Evolutionary conservation across 1,284 basidiomycete species (phyloP), one percentile per base, ranked within the genome.

Genomic region (Malassezia furfur): DNA sequence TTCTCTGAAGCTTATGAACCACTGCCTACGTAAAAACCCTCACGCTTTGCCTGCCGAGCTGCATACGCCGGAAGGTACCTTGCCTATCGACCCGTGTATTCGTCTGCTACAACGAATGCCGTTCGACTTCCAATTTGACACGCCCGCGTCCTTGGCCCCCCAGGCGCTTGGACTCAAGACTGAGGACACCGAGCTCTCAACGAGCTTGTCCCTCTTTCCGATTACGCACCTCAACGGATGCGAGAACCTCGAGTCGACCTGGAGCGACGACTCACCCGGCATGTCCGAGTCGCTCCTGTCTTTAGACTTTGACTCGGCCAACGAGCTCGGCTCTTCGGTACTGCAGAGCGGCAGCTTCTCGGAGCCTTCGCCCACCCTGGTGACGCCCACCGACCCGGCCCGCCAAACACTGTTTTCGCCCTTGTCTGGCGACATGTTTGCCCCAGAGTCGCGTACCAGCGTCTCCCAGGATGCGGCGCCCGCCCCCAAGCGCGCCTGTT

Each of bases 1-100:
- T 52, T 52, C 46, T 49, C 50, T 48, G 50, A 43, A 49, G 50
- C 50, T 30, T 30, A 57, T 52, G 50, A 57, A 44, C 28, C 25
- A 50, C 41, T 35, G 39, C 37, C 25, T 12, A 48, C 36, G 19
- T 34, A 48, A 31, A 15, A 5, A 9, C 8, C 31, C 12, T 9
- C 8, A 34, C 17, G 12, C 32, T 45, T 17, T 15, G 25, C 43
- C 43, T 45, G 19, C 43, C 25, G 43, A 45, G 43, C 43, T 19
- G 5, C 11, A 5, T 7, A 31, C 5, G 43, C 43, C 43, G 25
- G 43, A 19, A 45, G 43, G 43, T 17, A 15, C 9, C 15, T n/a
- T n/a, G 8, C 21, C 10, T 37, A 15, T 15, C 14, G 32, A 5
- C 15, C 9, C 43, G 14, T 31, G 21, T 6, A 47, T 35, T 28